phyloP scores from a whole-genome alignment of 2,329 filamentous ascomycete species.

The Colletotrichum theobromicola region DNA sequence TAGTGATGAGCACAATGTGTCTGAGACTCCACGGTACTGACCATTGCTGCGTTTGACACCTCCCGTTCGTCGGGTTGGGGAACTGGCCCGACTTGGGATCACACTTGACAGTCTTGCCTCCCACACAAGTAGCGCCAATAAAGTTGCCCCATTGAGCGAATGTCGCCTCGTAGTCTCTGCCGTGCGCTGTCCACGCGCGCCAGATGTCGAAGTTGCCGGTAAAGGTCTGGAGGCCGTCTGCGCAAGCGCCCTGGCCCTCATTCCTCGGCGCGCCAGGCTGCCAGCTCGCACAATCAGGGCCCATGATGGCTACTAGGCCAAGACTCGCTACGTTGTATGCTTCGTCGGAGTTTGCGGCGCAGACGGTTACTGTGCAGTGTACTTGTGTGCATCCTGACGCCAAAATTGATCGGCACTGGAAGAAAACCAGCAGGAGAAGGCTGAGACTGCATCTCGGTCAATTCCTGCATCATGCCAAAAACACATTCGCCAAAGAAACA shows the following conservation, averaged over 20 bases:
- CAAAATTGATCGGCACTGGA: not conserved
- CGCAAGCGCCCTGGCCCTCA: not conserved
- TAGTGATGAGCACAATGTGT: not conserved
- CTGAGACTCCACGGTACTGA: not conserved
- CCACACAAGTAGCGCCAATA: not conserved
- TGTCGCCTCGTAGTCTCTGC: not conserved
- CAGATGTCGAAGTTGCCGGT: not conserved
- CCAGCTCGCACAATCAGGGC: constrained; percentile 9
- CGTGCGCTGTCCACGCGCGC: not conserved
- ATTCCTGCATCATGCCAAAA: not conserved
- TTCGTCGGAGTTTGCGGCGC: not conserved
- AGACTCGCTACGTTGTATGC: constrained; percentile 5
- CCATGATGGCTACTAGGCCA: constrained; percentile 1
- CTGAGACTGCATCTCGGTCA: not conserved
- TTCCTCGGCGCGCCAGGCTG: not conserved
- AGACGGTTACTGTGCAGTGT: not conserved
- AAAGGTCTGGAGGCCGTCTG: not conserved
- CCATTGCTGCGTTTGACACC: not conserved
- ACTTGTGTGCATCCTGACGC: not conserved
- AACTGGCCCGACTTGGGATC: not conserved
- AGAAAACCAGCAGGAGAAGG: not conserved
- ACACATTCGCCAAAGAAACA: not conserved
- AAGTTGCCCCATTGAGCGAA: constrained; percentile 6
- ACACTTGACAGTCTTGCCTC: not conserved
- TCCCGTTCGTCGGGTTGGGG: not conserved